Percentiles rank a stretch among this genome's conserved stretches.
Evolutionary conservation across 164 flowering plant genomes (phyloP).

Genomic region (Liquidambar formosana): DNA sequence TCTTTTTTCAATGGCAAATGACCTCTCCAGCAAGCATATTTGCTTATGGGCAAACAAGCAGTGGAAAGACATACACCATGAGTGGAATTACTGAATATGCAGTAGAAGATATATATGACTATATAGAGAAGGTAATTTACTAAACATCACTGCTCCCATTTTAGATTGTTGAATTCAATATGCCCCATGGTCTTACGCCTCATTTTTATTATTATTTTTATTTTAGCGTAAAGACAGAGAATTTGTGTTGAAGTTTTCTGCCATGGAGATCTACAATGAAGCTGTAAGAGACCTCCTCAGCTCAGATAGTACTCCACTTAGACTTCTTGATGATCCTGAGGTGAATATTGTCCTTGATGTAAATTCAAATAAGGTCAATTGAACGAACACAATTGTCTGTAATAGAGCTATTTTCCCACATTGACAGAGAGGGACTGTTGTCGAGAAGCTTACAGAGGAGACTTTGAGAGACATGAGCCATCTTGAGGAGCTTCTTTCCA

Average conservation of each 20-base stretch:
- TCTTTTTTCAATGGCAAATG: not conserved
- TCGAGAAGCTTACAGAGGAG: constrained; percentile 88
- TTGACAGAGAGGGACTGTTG: constrained; percentile 82
- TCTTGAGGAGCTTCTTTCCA: constrained; percentile 65
- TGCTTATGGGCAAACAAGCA: constrained; percentile 98
- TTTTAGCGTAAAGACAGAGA: constrained; percentile 73
- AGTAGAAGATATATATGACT: constrained; percentile 70
- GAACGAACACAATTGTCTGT: not conserved
- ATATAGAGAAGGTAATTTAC: constrained; percentile 59
- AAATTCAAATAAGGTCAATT: not conserved
- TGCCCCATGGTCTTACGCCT: not conserved
- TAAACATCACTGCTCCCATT: not conserved
- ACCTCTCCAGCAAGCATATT: constrained; percentile 72
- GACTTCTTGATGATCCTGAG: constrained; percentile 97
- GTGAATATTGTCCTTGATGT: constrained; percentile 33
- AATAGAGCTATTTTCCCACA: constrained; percentile 5
- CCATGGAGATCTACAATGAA: constrained; percentile 97
- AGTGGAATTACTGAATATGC: constrained; percentile 74
- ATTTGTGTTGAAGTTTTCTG: constrained; percentile 83
- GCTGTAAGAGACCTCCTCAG: constrained; percentile 82
- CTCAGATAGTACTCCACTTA: constrained; percentile 64
- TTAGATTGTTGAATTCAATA: not conserved
- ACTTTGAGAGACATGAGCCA: constrained; percentile 62
- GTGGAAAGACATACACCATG: constrained; percentile 99
- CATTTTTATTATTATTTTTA: constrained; percentile 1